Percentiles rank a stretch among this genome's conserved stretches.
Evolutionary conservation across 139 green algal species (phyloP).

Genomic region (Chlorokybus atmophyticus): DNA sequence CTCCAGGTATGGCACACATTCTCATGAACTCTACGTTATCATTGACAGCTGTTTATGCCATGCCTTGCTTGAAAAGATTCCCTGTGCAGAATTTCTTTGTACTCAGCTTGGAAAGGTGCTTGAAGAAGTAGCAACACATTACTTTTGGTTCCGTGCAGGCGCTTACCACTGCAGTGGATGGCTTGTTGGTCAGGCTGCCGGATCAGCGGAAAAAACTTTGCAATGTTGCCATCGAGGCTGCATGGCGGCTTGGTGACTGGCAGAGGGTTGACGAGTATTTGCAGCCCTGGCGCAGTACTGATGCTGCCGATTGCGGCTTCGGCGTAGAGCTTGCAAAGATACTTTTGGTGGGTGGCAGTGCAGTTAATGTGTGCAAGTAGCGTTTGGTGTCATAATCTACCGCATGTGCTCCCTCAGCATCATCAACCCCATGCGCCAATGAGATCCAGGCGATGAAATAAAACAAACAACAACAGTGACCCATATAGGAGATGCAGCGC

Average conservation of each 20-base stretch:
- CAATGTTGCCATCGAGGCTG: constrained; percentile 51
- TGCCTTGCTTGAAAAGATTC: neutral
- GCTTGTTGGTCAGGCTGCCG: constrained; percentile 25
- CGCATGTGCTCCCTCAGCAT: too few relatives aligned
- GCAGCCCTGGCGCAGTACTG: neutral
- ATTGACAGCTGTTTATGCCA: neutral
- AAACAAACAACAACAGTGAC: too few relatives aligned
- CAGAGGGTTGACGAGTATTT: constrained; percentile 50
- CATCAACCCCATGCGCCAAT: too few relatives aligned
- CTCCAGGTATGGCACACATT: too few relatives aligned
- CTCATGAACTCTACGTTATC: too few relatives aligned
- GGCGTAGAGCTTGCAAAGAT: neutral
- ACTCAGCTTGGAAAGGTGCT: neutral
- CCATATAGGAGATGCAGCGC: constrained; percentile 1
- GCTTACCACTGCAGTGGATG: constrained; percentile 58
- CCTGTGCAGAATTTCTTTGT: neutral
- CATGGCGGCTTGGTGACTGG: constrained; percentile 81
- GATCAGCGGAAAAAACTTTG: constrained; percentile 36
- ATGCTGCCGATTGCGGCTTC: neutral
- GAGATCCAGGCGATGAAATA: too few relatives aligned
- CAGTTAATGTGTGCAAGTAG: too few relatives aligned
- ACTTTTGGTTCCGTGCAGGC: too few relatives aligned
- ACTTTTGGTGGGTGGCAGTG: neutral
- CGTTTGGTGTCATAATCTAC: too few relatives aligned
- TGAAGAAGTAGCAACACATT: too few relatives aligned